These are phyloP conservation scores for Kwoniella sp. DNA, from an alignment of 768 basidiomycete species.

Conservation along the genomic window DNA sequence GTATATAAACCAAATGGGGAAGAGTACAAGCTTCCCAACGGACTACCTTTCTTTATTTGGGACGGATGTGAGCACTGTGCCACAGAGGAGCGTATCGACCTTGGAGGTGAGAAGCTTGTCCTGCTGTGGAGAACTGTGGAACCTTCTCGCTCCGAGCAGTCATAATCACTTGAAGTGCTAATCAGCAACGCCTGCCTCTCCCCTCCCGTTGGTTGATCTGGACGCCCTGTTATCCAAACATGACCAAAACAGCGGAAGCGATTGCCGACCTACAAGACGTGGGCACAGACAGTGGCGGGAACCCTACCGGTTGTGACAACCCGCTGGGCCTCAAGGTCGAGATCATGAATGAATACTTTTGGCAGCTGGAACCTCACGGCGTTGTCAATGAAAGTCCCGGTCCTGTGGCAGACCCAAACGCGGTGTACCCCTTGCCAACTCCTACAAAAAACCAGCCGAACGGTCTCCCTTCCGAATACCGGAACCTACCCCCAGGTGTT, in stretches of 20 bases:
- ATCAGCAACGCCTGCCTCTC: too few species aligned
- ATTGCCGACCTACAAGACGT: conserved; percentile 7
- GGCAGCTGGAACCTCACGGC: conserved; percentile 6
- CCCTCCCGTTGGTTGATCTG: conserved; percentile 35
- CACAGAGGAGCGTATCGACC: conserved; percentile 6
- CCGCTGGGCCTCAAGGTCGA: conserved; percentile 1
- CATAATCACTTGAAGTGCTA: too few species aligned
- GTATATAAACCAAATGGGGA: conserved; percentile 9
- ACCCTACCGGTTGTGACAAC: conserved; percentile 10
- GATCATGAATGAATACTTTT: conserved; percentile 15
- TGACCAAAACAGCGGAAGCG: conserved; percentile 4
- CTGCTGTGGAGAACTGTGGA: too few species aligned
- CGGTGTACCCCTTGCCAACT: neutral
- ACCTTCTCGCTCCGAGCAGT: too few species aligned
- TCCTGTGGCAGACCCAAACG: neutral
- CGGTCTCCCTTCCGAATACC: neutral
- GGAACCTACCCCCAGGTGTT: neutral
- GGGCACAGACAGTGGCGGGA: neutral
- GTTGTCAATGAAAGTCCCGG: conserved; percentile 8
- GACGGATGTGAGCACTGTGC: conserved; percentile 32
- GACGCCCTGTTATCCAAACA: conserved; percentile 26
- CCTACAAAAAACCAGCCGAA: neutral
- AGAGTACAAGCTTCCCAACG: conserved; percentile 5
- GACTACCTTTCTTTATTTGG: conserved; percentile 34
- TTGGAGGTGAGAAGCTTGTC: neutral